A percentile compares a stretch with the other conserved stretches of the same genome.
These are phyloP conservation scores for Nannochloropsis granulata DNA, from an alignment of 108 stramenopile genomes.

Conservation along the genomic window DNA sequence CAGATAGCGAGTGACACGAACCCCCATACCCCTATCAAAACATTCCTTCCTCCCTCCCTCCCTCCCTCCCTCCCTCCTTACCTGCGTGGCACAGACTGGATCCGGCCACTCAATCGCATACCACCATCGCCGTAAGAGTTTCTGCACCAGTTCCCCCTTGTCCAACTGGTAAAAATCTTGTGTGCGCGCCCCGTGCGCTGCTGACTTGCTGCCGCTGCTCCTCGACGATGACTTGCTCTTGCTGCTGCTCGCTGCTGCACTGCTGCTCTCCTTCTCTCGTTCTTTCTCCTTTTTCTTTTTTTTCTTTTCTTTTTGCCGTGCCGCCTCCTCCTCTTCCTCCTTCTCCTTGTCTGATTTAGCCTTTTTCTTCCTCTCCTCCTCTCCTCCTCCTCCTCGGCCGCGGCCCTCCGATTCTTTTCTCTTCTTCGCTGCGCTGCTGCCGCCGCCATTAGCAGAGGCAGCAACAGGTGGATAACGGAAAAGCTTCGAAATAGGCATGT, in stretches of 20 bases:
- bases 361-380: background rate
- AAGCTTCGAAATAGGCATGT: background rate
- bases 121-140: conserved; percentile 83
- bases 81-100: background rate
- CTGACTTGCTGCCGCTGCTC: background rate
- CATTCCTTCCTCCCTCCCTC: background rate
- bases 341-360: background rate
- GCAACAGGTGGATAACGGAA: background rate
- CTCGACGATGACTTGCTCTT: background rate
- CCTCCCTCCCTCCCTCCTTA: background rate
- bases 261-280: background rate
- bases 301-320: background rate
- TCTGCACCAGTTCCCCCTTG: conserved; percentile 72
- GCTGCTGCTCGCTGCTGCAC: background rate
- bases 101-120: conserved; percentile 69
- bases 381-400: background rate
- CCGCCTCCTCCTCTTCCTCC: background rate
- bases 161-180: conserved; percentile 31
- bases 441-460: background rate
- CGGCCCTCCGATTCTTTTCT: background rate
- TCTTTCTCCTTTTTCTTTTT: background rate
- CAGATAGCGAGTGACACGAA: background rate
- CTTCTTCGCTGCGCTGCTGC: background rate
- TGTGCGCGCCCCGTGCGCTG: background rate
- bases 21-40: background rate